Base-by-base conservation (phyloP, 2,329 filamentous ascomycete genomes). In the Basipetospora chlamydospora region DNA sequence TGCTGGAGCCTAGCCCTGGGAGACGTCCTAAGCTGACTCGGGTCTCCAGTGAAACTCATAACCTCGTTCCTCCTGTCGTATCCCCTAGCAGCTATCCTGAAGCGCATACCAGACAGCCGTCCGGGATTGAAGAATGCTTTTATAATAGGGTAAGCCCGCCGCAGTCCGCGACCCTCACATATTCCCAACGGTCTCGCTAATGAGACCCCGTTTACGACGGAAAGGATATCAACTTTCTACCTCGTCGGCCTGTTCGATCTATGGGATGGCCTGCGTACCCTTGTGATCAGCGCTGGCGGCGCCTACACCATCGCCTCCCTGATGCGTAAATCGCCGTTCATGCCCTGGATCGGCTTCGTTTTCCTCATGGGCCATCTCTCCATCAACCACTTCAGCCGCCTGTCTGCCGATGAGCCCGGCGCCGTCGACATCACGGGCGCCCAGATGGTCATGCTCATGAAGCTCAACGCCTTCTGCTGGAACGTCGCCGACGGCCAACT, bases 401-500 rank as follows among this genome's bases (percentile, higher is more conserved):
- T 93, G 56, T 71, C 77, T 26, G 61, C 70, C 26, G 67, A 80
- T 46, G 67, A 74, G 42, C 73, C 82, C 0, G 66, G 71, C 26
- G 58, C 62, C 2, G 67, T 94, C 41, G 90, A 98, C 54, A 87
- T 98, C 46, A 95, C 88, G 1, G 87, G 81, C 28, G 86, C 88
- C 1, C 90, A 98, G 57, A 98, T 98, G 90, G 90, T 98, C 23
- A 61, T 96, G 47, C 79, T 96, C 43, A 98, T 98, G 85, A 98
- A 98, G 58, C 73, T 98, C 25, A 85, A 78, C 16, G 82, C 88
- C 5, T 98, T 98, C 53, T 93, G 85, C 61, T 98, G 90, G 90
- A 96, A 96, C 53, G 79, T 96, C 7, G 86, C 90, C 49, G 90
- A 98, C 55, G 92, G 90, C 15, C 76, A 79, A 40, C 67, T 93